phyloP scores from a whole-genome alignment of 2,329 filamentous ascomycete species.

The Fusarium concolor region DNA sequence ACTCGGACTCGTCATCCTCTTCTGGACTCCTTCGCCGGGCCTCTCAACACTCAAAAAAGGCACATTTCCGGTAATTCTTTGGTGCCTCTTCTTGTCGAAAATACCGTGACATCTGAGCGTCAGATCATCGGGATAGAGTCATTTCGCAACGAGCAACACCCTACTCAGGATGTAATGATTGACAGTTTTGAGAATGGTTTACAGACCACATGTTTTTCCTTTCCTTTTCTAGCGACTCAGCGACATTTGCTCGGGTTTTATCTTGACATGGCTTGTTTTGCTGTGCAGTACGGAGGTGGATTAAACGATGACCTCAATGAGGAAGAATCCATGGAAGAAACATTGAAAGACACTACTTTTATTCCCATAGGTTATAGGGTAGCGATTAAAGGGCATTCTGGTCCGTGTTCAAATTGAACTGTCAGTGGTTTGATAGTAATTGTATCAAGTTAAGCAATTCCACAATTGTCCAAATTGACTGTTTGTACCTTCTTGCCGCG shows the following conservation, averaged over 20 bases:
- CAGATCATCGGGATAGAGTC: background rate
- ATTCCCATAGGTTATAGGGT: background rate
- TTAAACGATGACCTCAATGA: too few species aligned
- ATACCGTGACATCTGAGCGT: background rate
- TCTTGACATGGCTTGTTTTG: background rate
- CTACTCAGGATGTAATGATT: background rate
- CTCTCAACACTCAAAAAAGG: too few species aligned
- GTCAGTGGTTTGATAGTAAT: background rate
- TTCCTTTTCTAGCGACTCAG: background rate
- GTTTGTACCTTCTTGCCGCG: too few species aligned
- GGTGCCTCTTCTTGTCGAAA: background rate
- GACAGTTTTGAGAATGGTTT: too few species aligned
- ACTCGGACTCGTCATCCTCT: too few species aligned
- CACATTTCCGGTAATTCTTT: too few species aligned
- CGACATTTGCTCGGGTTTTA: background rate
- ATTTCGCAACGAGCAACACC: background rate
- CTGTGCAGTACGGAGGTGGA: background rate
- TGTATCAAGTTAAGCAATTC: background rate
- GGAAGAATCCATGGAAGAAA: too few species aligned
- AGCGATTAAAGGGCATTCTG: background rate
- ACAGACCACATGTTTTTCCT: too few species aligned
- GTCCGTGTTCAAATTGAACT: background rate
- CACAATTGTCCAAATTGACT: too few species aligned
- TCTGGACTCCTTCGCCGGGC: too few species aligned
- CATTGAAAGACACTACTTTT: too few species aligned